A percentile compares a stretch with the other conserved stretches of the same genome.
These are phyloP conservation scores for Cyberlindnera samutprakarnensis DNA, from an alignment of 805 yeast species.

Conservation along the genomic window DNA sequence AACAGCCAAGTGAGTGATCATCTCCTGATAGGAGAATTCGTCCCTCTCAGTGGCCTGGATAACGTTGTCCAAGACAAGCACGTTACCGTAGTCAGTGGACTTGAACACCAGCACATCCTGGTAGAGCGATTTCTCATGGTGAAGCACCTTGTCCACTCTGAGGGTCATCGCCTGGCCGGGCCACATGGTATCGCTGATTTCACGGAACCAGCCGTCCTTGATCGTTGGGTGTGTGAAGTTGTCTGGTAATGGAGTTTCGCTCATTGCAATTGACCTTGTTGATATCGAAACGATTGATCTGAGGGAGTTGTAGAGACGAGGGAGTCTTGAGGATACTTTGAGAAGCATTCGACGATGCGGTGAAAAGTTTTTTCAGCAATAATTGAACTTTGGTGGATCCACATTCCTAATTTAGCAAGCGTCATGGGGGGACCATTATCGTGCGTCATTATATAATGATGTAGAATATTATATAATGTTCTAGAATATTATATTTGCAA, in stretches of 20 bases:
- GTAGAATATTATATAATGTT: too few relatives aligned
- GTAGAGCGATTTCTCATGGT: constrained; percentile 78
- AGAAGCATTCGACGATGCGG: too few relatives aligned
- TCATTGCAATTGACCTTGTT: too few relatives aligned
- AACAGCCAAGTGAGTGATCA: constrained; percentile 91
- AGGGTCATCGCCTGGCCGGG: constrained; percentile 98
- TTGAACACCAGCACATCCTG: constrained; percentile 94
- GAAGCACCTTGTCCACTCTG: constrained; percentile 78
- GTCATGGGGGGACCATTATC: too few relatives aligned
- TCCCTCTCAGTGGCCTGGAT: constrained; percentile 97
- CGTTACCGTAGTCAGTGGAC: constrained; percentile 92
- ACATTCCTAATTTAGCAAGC: too few relatives aligned
- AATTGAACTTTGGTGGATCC: too few relatives aligned
- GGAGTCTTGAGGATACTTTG: too few relatives aligned
- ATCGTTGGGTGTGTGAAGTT: constrained; percentile 36
- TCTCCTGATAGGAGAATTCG: constrained; percentile 96
- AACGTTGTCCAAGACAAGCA: constrained; percentile 87
- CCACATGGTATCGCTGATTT: constrained; percentile 93
- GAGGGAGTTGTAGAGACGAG: too few relatives aligned
- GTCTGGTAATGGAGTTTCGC: constrained; percentile 17
- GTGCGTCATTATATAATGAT: too few relatives aligned
- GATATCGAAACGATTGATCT: too few relatives aligned
- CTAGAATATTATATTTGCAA: too few relatives aligned
- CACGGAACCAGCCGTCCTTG: constrained; percentile 93
- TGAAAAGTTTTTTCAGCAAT: too few relatives aligned